These are phyloP conservation scores for Noccaea caerulescens DNA, from an alignment of 345 rosid genomes.

Conservation along the genomic window DNA sequence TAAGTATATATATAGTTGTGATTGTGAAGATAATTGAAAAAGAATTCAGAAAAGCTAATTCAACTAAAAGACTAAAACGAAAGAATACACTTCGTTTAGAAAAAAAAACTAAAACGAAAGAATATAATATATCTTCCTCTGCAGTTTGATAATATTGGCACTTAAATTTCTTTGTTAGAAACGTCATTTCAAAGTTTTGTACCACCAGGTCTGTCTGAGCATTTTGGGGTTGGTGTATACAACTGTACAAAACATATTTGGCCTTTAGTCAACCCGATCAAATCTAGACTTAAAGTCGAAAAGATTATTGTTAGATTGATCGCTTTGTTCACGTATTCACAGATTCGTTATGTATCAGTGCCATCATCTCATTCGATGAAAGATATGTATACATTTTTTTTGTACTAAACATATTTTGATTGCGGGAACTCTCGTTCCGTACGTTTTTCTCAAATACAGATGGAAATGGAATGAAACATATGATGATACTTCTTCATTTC, in stretches of 20 bases:
- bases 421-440: not conserved
- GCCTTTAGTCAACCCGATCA: slow-evolving; percentile 16
- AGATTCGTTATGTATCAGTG: not conserved
- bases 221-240: slow-evolving; percentile 33
- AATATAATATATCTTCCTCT: not conserved
- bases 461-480: not conserved
- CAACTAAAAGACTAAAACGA: too few relatives aligned
- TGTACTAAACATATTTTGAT: not conserved
- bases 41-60: too few relatives aligned
- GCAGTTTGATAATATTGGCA: not conserved
- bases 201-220: slow-evolving; percentile 13
- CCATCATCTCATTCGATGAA: not conserved
- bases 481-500: too few relatives aligned
- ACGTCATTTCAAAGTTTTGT: slow-evolving; percentile 11
- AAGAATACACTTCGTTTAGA: too few relatives aligned
- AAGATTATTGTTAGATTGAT: slow-evolving; percentile 12
- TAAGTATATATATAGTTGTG: not conserved
- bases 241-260: slow-evolving; percentile 1
- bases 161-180: slow-evolving; percentile 10
- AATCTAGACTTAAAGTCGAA: not conserved
- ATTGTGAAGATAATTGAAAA: too few relatives aligned
- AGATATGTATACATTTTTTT: not conserved
- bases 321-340: not conserved
- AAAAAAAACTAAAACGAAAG: not conserved
- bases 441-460: not conserved